Evolutionary conservation across 345 rosid species (phyloP), one percentile per base, ranked within the genome.

Genomic region (Hibiscus mutabilis): DNA sequence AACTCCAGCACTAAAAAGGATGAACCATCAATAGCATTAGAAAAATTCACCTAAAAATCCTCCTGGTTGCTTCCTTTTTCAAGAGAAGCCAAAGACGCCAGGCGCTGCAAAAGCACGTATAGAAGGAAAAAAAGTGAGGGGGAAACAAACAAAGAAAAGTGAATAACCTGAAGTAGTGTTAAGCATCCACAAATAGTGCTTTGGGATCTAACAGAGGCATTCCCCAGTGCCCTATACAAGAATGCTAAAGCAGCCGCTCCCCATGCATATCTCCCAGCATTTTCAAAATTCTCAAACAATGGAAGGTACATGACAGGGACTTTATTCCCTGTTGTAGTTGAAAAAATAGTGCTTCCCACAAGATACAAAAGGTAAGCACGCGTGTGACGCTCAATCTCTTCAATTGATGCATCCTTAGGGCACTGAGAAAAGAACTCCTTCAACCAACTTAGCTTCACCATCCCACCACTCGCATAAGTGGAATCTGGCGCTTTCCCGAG

Each of bases 271-370:
- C 74, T 85, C 56, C 96, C 98, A 66, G 96, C 86, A 68, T 85
- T 86, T 49, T 91, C 96, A 80, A 93, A 91, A 83, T 85, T 80
- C 49, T 83, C 88, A 80, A 91, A 91, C 76, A 93, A 70, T 6
- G 97, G 98, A 69, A 93, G 94, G 82, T 93, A 93, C 98, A 93
- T 91, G 27, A 93, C 98, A 16, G 98, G 98, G 33, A 93, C 98
- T 78, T 93, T 93, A 81, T 93, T 93, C 69, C 98, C 98, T 7
- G 97, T 93, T 40, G 97, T 93, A 0, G 97, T 91, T 15, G 97
- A 93, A 81, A 93, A 91, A 74, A 93, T 88, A 1, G 98, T 93
- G 73, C 98, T 93, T 58, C 98, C 98, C 2, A 91, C 90, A 44
- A 93, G 88, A 83, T 93, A 93, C 71, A 93, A 76, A 58, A 93